phyloP scores from a whole-genome alignment of 1,284 basidiomycete species.

The Mycena sp. region DNA sequence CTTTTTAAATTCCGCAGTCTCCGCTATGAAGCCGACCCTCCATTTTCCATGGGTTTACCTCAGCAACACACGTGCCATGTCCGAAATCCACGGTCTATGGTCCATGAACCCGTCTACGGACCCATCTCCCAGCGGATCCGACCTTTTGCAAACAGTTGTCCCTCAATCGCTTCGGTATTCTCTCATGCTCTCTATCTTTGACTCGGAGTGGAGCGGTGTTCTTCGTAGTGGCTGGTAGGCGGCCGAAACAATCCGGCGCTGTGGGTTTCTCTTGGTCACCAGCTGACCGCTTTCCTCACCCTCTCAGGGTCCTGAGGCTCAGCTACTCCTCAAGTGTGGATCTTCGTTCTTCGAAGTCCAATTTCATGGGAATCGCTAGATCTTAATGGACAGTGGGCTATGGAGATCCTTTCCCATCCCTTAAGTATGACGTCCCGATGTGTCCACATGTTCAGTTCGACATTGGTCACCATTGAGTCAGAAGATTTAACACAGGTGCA shows the following conservation, averaged over 20 bases:
- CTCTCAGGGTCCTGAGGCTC: conserved; percentile 8
- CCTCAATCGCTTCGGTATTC: background rate
- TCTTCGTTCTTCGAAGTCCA: conserved; percentile 9
- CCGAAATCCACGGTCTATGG: too few relatives aligned
- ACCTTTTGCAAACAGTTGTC: conserved; percentile 1
- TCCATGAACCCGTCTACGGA: too few relatives aligned
- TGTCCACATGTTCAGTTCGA: conserved; percentile 19
- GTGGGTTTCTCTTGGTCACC: conserved; percentile 7
- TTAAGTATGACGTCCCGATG: conserved; percentile 12
- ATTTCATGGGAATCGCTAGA: conserved; percentile 20
- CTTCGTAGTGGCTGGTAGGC: background rate
- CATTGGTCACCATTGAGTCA: conserved; percentile 19
- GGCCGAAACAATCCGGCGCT: conserved; percentile 8
- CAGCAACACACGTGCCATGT: too few relatives aligned
- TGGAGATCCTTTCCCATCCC: conserved; percentile 6
- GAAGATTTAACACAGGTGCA: conserved; percentile 17
- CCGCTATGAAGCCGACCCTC: too few relatives aligned
- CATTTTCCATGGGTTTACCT: too few relatives aligned
- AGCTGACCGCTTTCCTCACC: conserved; percentile 17
- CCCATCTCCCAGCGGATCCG: too few relatives aligned
- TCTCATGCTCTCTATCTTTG: background rate
- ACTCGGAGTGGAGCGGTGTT: background rate
- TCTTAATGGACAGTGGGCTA: conserved; percentile 15
- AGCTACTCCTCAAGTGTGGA: conserved; percentile 10
- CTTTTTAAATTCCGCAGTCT: too few relatives aligned